phyloP scores from a whole-genome alignment of 2,329 filamentous ascomycete species.

The Rachicladosporium sp. region DNA sequence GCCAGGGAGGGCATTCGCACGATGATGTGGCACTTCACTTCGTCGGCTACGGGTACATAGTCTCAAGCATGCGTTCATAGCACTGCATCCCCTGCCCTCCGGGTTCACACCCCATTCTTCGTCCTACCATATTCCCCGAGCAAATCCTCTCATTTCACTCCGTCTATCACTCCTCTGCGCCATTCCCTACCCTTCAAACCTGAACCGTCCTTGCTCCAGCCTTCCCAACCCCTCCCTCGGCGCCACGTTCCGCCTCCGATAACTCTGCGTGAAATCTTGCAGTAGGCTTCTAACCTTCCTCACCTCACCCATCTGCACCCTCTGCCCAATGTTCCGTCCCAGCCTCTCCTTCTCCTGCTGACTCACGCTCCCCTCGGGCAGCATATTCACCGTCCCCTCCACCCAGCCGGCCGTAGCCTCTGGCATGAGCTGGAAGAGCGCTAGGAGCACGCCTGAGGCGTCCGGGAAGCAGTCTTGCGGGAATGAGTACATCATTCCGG shows the following conservation, averaged over 20 bases:
- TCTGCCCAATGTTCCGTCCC: slow-evolving; percentile 64
- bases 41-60: no score
- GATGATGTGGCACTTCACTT: no score
- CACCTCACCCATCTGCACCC: slow-evolving; percentile 55
- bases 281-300: slow-evolving; percentile 73
- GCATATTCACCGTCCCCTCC: slow-evolving; percentile 66
- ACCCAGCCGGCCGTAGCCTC: slow-evolving; percentile 71
- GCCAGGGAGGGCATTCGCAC: no score
- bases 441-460: slow-evolving; percentile 81
- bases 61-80: no score
- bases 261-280: slow-evolving; percentile 94
- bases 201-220: slow-evolving; percentile 76
- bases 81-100: no score
- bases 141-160: no score
- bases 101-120: no score
- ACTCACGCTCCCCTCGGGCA: slow-evolving; percentile 72
- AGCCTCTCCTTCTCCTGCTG: slow-evolving; percentile 69
- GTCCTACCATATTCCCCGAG: no score
- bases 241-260: slow-evolving; percentile 87
- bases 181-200: slow-evolving; percentile 41
- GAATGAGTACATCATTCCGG: slow-evolving; percentile 99
- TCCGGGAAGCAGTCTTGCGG: slow-evolving; percentile 92
- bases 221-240: slow-evolving; percentile 81
- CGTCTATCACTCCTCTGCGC: no score
- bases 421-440: slow-evolving; percentile 77